phyloP scores from a whole-genome alignment of 768 basidiomycete species.

The Hysterangium stoloniferum region DNA sequence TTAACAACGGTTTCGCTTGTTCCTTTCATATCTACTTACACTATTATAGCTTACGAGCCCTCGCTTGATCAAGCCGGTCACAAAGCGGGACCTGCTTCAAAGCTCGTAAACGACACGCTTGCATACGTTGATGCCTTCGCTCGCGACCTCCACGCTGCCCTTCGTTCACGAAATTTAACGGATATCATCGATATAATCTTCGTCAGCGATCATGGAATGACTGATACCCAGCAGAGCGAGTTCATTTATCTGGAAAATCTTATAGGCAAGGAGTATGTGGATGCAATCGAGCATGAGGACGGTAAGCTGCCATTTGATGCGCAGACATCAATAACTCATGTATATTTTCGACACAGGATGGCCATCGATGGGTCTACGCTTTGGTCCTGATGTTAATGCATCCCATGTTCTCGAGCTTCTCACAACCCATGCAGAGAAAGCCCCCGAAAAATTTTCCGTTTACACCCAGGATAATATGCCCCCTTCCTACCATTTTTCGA shows the following conservation, averaged over 20 bases:
- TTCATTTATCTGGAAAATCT: constrained; percentile 78
- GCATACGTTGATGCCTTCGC: constrained; percentile 66
- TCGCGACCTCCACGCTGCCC: constrained; percentile 51
- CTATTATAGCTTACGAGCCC: constrained; percentile 62
- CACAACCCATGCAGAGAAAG: constrained; percentile 39
- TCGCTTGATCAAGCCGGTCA: constrained; percentile 85
- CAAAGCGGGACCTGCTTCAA: constrained; percentile 57
- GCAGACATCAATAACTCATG: background rate
- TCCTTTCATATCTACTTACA: constrained; percentile 6
- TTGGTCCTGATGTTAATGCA: constrained; percentile 49
- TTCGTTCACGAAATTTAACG: constrained; percentile 66
- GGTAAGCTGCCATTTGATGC: constrained; percentile 30
- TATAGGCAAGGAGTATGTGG: constrained; percentile 54
- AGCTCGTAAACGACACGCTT: constrained; percentile 62
- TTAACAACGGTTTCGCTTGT: background rate
- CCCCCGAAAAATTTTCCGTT: constrained; percentile 66
- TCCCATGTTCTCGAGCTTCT: constrained; percentile 50
- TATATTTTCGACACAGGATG: constrained; percentile 42
- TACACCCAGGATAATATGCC: constrained; percentile 81
- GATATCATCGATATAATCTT: constrained; percentile 84
- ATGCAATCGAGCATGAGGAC: constrained; percentile 63
- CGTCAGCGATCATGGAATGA: constrained; percentile 91
- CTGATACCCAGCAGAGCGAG: constrained; percentile 73
- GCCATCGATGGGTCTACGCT: constrained; percentile 85
- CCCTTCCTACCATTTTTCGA: constrained; percentile 64